These are phyloP conservation scores for Cymodocea nodosa DNA, from an alignment of 116 monocot genomes.

Conservation along the genomic window DNA sequence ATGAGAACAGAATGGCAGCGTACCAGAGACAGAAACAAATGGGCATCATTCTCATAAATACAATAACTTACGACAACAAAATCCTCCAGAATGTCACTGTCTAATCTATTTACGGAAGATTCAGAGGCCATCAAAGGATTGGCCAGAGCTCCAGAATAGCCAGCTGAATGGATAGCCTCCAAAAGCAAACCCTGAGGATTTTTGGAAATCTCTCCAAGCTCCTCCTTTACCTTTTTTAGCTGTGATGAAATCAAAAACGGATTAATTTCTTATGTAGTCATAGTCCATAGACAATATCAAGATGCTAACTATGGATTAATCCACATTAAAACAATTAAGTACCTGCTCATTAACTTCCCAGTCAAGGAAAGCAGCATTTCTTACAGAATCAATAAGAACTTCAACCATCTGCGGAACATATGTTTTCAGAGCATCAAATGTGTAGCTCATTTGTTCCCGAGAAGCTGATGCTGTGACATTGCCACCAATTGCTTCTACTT, in stretches of 20 bases:
- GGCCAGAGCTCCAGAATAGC: constrained; percentile 76
- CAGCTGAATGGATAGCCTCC: constrained; percentile 85
- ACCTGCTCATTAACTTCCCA: constrained; percentile 98
- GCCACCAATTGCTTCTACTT: constrained; percentile 88
- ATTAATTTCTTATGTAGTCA: not conserved
- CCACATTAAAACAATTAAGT: not conserved
- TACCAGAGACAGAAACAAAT: constrained; percentile 1
- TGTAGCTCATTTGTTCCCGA: constrained; percentile 88
- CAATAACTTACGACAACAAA: constrained; percentile 50
- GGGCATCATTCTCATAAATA: not conserved
- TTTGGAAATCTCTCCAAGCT: constrained; percentile 44
- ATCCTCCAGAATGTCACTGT: constrained; percentile 49
- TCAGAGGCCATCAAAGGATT: constrained; percentile 74
- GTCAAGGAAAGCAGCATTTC: constrained; percentile 77
- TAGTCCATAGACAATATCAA: not conserved
- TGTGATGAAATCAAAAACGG: constrained; percentile 21
- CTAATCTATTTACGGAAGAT: constrained; percentile 53
- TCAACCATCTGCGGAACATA: constrained; percentile 90
- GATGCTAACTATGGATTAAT: not conserved
- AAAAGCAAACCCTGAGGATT: constrained; percentile 80
- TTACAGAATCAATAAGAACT: constrained; percentile 76
- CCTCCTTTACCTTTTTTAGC: constrained; percentile 68
- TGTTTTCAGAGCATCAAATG: constrained; percentile 71
- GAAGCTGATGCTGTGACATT: constrained; percentile 75
- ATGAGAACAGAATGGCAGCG: not conserved